phyloP scores from a whole-genome alignment of 352 stramenopile species.

The Globisporangium spiculum region DNA sequence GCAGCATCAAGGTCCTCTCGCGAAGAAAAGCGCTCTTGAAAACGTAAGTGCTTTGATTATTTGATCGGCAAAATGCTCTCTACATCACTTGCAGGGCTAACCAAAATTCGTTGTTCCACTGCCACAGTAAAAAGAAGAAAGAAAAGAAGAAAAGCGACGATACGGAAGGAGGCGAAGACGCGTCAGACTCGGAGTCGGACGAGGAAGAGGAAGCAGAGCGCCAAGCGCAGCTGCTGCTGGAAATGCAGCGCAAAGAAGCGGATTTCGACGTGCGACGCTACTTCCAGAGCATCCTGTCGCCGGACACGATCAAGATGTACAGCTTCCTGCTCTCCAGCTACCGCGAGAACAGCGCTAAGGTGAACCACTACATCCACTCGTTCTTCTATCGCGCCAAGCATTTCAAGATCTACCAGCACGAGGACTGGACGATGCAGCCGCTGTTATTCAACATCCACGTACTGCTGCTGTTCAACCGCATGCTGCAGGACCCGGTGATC shows the following conservation, averaged over 20 bases:
- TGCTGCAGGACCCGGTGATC: slow-evolving; percentile 80
- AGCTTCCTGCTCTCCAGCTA: slow-evolving; percentile 67
- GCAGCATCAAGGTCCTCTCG: slow-evolving; percentile 82
- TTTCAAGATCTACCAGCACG: slow-evolving; percentile 70
- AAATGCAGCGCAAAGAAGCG: slow-evolving; percentile 85
- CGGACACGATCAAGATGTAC: slow-evolving; percentile 85
- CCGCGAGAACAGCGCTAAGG: slow-evolving; percentile 71
- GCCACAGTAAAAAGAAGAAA: slow-evolving; percentile 28
- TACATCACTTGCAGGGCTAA: neutral
- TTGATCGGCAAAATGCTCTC: neutral
- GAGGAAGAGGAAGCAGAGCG: slow-evolving; percentile 78
- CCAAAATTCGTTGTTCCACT: neutral
- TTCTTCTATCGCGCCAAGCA: slow-evolving; percentile 85
- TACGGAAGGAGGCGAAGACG: slow-evolving; percentile 24
- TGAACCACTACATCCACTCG: slow-evolving; percentile 89
- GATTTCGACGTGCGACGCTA: slow-evolving; percentile 85
- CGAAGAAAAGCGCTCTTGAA: slow-evolving; percentile 62
- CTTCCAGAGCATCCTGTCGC: slow-evolving; percentile 76
- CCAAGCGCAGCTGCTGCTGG: slow-evolving; percentile 62
- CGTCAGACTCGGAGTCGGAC: slow-evolving; percentile 49
- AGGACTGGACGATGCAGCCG: slow-evolving; percentile 82
- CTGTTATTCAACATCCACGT: slow-evolving; percentile 87
- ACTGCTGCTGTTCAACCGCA: slow-evolving; percentile 76
- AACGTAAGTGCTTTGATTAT: slow-evolving; percentile 25
- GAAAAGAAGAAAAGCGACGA: slow-evolving; percentile 24